These are phyloP conservation scores for Aspergillus haitiensis DNA, from an alignment of 495 filamentous ascomycete genomes.

Conservation along the genomic window DNA sequence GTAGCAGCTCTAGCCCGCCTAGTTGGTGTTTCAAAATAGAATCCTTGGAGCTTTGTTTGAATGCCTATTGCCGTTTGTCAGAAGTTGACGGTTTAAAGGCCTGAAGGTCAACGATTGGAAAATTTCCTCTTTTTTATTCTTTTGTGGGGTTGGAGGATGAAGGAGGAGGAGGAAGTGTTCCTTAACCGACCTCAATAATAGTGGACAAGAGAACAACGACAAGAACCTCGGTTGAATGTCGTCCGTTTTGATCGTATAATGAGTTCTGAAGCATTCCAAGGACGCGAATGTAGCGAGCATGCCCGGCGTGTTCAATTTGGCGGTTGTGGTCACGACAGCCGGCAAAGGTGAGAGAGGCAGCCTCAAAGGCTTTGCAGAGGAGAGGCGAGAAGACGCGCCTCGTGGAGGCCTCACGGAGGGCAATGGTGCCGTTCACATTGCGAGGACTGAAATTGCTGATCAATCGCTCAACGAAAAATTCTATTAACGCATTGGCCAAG, in stretches of 20 bases:
- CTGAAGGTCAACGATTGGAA: too few species aligned
- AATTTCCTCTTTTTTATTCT: too few species aligned
- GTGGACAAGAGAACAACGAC: conserved; percentile 27
- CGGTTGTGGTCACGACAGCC: conserved; percentile 24
- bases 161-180: background rate
- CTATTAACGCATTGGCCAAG: conserved; percentile 18
- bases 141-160: background rate
- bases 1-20: conserved; percentile 28
- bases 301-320: conserved; percentile 23
- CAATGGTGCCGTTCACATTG: conserved; percentile 24
- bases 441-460: conserved; percentile 27
- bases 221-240: conserved; percentile 28
- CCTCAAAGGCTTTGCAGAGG: conserved; percentile 28
- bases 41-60: conserved; percentile 29
- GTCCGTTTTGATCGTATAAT: conserved; percentile 20
- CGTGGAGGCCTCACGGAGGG: conserved; percentile 24
- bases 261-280: conserved; percentile 25
- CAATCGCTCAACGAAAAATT: conserved; percentile 27
- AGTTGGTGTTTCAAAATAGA: conserved; percentile 30
- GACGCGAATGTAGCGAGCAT: conserved; percentile 23
- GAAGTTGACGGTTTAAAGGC: too few species aligned
- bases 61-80: conserved; percentile 21
- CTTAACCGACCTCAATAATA: conserved; percentile 25
- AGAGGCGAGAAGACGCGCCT: conserved; percentile 31
- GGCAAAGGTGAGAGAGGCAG: conserved; percentile 28